Conservation (phyloP, 352 stramenopile genomes). For the Globisporangium acanthophoron region DNA sequence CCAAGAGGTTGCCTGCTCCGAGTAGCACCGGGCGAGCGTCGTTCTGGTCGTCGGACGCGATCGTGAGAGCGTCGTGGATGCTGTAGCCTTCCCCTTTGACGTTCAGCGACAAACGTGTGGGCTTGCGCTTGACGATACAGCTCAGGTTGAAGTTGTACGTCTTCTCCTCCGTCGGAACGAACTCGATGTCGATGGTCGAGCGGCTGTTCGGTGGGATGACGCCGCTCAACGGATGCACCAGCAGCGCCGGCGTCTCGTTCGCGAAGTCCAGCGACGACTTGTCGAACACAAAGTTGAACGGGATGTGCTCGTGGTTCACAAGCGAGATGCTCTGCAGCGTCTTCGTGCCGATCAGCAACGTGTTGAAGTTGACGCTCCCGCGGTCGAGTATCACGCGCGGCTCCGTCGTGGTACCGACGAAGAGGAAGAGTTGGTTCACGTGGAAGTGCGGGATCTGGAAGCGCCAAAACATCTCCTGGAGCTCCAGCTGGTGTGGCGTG, state of each 20-base stretch:
- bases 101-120: conserved; percentile 88
- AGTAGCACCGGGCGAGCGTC: conserved; percentile 27
- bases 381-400: conserved; percentile 86
- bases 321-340: conserved; percentile 85
- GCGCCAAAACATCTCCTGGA: conserved; percentile 91
- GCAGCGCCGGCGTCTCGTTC: conserved; percentile 69
- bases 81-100: conserved; percentile 94
- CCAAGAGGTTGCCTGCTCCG: conserved; percentile 40
- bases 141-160: conserved; percentile 92
- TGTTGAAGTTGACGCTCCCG: conserved; percentile 90
- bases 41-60: conserved; percentile 33
- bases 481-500: conserved; percentile 83
- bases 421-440: conserved; percentile 89
- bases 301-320: conserved; percentile 90
- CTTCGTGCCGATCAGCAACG: conserved; percentile 86
- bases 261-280: conserved; percentile 78
- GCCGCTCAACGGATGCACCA: conserved; percentile 85
- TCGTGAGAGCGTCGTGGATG: conserved; percentile 77
- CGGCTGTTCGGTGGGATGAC: conserved; percentile 87
- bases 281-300: conserved; percentile 95
- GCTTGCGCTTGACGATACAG: conserved; percentile 91
- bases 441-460: conserved; percentile 88
- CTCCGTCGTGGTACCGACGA: conserved; percentile 90
- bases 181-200: conserved; percentile 81
- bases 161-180: conserved; percentile 89